Evolutionary conservation across 148 eudicot genomes (phyloP).

Genomic region (Nepenthes mirabilis): DNA sequence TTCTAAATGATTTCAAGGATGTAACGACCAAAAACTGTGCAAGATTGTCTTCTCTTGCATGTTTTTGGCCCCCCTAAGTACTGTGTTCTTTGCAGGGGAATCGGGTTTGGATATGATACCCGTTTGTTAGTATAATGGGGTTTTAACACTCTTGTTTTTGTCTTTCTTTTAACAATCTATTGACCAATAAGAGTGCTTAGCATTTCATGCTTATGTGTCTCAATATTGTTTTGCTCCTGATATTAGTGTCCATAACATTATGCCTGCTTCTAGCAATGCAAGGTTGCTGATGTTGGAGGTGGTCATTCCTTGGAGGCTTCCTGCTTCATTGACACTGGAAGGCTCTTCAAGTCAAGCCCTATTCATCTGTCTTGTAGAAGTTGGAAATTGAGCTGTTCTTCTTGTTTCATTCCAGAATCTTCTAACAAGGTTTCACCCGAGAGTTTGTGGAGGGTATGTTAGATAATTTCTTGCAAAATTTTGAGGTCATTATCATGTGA

Average conservation of each 20-base stretch:
- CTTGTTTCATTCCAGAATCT: constrained; percentile 33
- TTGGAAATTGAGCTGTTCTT: constrained; percentile 46
- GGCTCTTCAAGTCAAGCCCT: constrained; percentile 21
- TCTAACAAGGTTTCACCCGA: constrained; percentile 48
- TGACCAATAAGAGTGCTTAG: too few species aligned
- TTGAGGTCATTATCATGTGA: background rate
- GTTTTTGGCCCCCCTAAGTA: too few species aligned
- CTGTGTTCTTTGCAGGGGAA: too few species aligned
- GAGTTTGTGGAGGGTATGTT: constrained; percentile 84
- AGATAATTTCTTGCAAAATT: background rate
- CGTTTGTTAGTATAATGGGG: too few species aligned
- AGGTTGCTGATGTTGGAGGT: constrained; percentile 15
- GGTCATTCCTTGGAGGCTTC: constrained; percentile 28
- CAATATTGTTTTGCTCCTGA: too few species aligned
- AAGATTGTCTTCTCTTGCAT: too few species aligned
- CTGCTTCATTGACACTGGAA: constrained; percentile 16
- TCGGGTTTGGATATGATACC: too few species aligned
- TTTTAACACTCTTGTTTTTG: too few species aligned
- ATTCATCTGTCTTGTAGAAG: constrained; percentile 15
- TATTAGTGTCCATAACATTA: background rate
- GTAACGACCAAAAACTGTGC: too few species aligned
- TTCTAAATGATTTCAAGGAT: too few species aligned
- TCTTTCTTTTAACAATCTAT: too few species aligned
- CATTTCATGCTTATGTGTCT: too few species aligned
- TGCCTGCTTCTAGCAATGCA: constrained; percentile 37